phyloP scores from a whole-genome alignment of 2,329 filamentous ascomycete genomes.

The Drechslerella dactyloides region DNA sequence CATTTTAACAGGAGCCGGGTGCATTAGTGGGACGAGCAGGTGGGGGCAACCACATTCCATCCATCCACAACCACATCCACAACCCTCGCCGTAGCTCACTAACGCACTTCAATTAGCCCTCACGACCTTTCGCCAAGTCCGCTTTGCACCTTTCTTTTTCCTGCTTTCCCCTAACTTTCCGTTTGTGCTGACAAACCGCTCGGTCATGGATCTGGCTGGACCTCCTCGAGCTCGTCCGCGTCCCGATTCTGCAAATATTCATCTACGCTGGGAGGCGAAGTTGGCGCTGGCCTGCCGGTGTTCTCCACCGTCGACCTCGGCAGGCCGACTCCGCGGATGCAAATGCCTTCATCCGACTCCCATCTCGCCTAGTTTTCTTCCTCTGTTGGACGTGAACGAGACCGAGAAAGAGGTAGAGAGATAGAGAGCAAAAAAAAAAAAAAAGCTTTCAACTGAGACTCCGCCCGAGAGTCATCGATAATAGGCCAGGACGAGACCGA shows the following conservation, averaged over 20 bases:
- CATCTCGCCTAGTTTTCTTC: constrained; percentile 1
- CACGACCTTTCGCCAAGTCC: background rate
- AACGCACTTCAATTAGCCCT: too few relatives aligned
- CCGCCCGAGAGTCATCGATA: background rate
- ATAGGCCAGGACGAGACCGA: background rate
- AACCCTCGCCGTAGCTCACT: too few relatives aligned
- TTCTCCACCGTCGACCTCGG: background rate
- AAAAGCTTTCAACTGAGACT: background rate
- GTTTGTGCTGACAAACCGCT: background rate
- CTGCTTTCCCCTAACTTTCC: background rate
- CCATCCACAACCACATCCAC: too few relatives aligned
- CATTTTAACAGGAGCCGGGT: background rate
- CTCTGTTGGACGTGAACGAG: background rate
- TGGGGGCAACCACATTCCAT: background rate
- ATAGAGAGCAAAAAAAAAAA: background rate
- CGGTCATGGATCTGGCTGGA: constrained; percentile 3
- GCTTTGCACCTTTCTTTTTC: background rate
- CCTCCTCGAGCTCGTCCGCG: constrained; percentile 9
- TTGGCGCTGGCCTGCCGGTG: background rate
- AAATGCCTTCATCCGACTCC: constrained; percentile 4
- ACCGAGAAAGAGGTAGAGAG: too few relatives aligned
- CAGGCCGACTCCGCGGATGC: background rate
- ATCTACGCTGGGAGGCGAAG: background rate
- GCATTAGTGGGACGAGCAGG: constrained; percentile 3
- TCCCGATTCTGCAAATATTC: constrained; percentile 6